Evolutionary conservation across 441 rosid species (phyloP).

Genomic region (Hypseocharis bilobata): DNA sequence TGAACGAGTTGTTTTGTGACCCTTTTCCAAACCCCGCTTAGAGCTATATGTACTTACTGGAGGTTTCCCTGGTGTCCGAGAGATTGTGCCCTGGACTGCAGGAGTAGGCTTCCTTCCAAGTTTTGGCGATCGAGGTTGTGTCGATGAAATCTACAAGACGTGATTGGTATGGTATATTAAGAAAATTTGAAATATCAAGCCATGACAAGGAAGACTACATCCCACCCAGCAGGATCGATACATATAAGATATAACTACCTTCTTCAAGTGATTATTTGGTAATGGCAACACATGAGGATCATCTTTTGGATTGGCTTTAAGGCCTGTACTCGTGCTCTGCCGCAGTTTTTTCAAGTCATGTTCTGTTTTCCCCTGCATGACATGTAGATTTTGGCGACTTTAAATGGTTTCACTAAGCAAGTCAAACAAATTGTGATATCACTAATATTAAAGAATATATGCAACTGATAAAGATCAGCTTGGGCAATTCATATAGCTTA

Average conservation of each 20-base stretch:
- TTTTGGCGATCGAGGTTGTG: conserved; percentile 36
- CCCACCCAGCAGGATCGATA: background rate
- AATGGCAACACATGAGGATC: conserved; percentile 15
- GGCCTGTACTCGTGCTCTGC: conserved; percentile 22
- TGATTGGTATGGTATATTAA: background rate
- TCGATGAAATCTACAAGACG: conserved; percentile 31
- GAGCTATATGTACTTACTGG: conserved; percentile 26
- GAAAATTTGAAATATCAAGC: background rate
- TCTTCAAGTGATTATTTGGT: conserved; percentile 15
- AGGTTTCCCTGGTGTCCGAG: conserved; percentile 28
- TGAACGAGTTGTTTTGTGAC: conserved; percentile 21
- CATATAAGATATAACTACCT: conserved; percentile 18
- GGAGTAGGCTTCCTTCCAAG: conserved; percentile 35
- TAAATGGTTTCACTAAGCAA: conserved; percentile 8
- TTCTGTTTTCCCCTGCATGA: conserved; percentile 28
- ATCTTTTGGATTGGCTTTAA: conserved; percentile 22
- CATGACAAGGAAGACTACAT: background rate
- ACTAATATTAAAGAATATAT: too few species aligned
- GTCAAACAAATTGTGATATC: too few species aligned
- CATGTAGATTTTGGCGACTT: conserved; percentile 1
- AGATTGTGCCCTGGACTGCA: conserved; percentile 24
- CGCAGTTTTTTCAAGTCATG: conserved; percentile 16
- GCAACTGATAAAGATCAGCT: too few species aligned
- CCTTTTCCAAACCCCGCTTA: conserved; percentile 27
- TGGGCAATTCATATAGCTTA: too few species aligned